Evolutionary conservation across 2,329 filamentous ascomycete species (phyloP).

Genomic region (Hypoxylon sp.): DNA sequence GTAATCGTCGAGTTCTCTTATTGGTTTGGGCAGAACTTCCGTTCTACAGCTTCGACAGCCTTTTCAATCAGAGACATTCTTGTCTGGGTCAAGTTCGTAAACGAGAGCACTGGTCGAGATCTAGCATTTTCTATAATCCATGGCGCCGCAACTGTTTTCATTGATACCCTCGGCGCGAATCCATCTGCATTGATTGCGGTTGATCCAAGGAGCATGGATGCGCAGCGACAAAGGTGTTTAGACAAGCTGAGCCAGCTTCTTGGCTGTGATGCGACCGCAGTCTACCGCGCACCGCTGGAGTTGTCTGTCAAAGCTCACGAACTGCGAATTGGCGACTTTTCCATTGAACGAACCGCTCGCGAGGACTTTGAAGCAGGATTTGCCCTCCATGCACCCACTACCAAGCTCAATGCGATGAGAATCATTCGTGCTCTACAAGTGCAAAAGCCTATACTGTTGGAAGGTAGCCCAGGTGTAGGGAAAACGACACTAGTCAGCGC

Average conservation of each 20-base stretch:
- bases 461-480: constrained; percentile 97
- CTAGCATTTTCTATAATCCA: constrained; percentile 73
- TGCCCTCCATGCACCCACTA: constrained; percentile 90
- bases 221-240: constrained; percentile 81
- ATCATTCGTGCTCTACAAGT: constrained; percentile 91
- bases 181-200: constrained; percentile 88
- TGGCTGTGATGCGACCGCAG: constrained; percentile 69
- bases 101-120: constrained; percentile 69
- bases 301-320: constrained; percentile 67
- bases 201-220: constrained; percentile 76
- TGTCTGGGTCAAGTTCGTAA: constrained; percentile 94
- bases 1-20: constrained; percentile 88
- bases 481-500: constrained; percentile 95
- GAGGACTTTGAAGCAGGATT: constrained; percentile 72
- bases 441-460: constrained; percentile 90
- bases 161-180: constrained; percentile 95
- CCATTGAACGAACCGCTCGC: constrained; percentile 67
- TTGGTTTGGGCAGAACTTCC: constrained; percentile 91
- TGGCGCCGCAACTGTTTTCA: constrained; percentile 94
- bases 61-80: constrained; percentile 95
- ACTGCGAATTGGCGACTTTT: constrained; percentile 82
- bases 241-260: constrained; percentile 78
- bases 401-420: constrained; percentile 89
- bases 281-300: constrained; percentile 76
- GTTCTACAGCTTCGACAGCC: constrained; percentile 78